Base-by-base conservation (phyloP, 2,329 filamentous ascomycete genomes). In the Dactylellina parvicollis region DNA sequence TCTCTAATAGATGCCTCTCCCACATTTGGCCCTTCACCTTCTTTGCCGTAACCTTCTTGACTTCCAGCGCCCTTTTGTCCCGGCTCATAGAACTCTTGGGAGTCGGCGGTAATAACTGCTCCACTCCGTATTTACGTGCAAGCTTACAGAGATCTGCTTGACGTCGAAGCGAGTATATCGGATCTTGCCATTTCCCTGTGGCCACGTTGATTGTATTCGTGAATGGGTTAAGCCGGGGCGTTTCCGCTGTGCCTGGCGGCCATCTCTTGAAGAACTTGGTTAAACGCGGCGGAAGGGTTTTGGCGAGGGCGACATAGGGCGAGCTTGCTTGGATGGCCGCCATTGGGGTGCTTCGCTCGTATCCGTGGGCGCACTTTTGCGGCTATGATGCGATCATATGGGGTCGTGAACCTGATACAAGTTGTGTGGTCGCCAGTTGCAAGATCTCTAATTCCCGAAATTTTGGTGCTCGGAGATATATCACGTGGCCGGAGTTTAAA, bases 141-240 rank as follows among this genome's bases (percentile, higher is more conserved):
- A 98, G 81, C 82, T 96, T 96, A 78, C 95, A 90, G 22, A 99
- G 85, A 78, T 96, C 91, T 22, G 93, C 93, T 84, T 99, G 95
- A 74, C 91, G 87, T 62, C 95, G 87, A 77, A 96, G 85, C 3
- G 92, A 96, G 83, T 89, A 93, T 65, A 88, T 86, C 0, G 95
- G 92, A 75, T 92, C 87, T 76, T 92, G 89, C 92, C 92, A 96
- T 80, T 86, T 88, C 20, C 91, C 90, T 0, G 92, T 96, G 42
- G 84, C 82, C 36, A 90, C 87, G 82, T 96, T 90, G 82, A 91
- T 92, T 78, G 87, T 88, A 36, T 90, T 87, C 74, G 88, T 84
- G 84, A 99, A 99, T 0, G 94, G 94, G 80, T 96, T 95, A 55
- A 85, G 84, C 72, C 87, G 83, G 80, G 83, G 82, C 78, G 83